A percentile compares a stretch with the other conserved stretches of the same genome.
Conservation (phyloP, 768 basidiomycete species). For the Podaxis pistillaris region DNA sequence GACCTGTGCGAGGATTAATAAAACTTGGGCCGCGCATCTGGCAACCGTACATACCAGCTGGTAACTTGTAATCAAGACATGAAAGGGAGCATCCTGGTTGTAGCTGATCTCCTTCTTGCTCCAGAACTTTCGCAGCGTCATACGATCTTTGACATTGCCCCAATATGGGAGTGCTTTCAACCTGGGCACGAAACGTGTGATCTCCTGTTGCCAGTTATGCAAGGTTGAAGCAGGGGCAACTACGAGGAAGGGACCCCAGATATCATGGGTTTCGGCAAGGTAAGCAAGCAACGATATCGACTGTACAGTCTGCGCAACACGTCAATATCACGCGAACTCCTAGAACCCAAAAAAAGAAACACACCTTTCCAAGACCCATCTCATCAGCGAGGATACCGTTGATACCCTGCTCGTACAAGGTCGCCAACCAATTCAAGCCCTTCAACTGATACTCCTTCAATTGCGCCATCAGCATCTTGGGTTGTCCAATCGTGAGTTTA, state of each 20-base stretch:
- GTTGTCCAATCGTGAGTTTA: conserved; percentile 83
- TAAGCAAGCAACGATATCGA: conserved; percentile 95
- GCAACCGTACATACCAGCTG: conserved; percentile 65
- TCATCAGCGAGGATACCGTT: conserved; percentile 99
- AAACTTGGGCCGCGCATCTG: background rate
- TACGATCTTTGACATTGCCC: conserved; percentile 95
- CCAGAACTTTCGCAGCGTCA: conserved; percentile 96
- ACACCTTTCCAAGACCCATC: conserved; percentile 91
- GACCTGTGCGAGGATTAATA: conserved; percentile 46
- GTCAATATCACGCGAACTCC: background rate
- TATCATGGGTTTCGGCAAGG: conserved; percentile 94
- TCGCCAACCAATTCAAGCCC: conserved; percentile 96
- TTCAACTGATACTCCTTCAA: conserved; percentile 98
- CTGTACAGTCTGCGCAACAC: conserved; percentile 78
- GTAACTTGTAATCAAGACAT: conserved; percentile 95
- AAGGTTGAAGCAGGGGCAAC: conserved; percentile 96
- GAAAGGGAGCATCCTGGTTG: conserved; percentile 93
- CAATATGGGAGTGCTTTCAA: conserved; percentile 97
- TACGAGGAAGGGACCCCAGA: conserved; percentile 99
- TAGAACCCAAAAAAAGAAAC: conserved; percentile 13
- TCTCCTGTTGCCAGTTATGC: conserved; percentile 99
- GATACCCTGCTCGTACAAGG: conserved; percentile 98
- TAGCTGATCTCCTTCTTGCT: conserved; percentile 97
- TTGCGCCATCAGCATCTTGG: conserved; percentile 93
- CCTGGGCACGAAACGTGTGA: conserved; percentile 91